phyloP scores from a whole-genome alignment of 768 basidiomycete genomes.

The Tephrocybe sp. region DNA sequence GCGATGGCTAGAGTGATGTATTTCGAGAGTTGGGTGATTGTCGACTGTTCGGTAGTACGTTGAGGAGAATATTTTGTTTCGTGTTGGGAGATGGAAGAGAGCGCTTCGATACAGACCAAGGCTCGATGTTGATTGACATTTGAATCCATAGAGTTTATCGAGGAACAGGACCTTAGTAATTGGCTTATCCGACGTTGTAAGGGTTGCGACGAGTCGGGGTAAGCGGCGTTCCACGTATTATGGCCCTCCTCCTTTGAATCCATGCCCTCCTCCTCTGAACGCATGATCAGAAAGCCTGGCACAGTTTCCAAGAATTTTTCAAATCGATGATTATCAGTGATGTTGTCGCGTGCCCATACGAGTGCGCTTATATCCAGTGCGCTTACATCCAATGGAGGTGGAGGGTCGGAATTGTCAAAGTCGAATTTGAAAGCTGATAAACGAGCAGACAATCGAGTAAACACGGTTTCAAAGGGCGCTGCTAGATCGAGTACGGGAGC shows the following conservation, averaged over 20 bases:
- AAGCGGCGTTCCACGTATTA: not conserved
- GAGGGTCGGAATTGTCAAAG: no score
- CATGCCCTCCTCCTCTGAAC: no score
- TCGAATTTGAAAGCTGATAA: not conserved
- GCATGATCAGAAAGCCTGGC: not conserved
- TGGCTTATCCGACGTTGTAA: not conserved
- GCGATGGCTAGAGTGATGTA: not conserved
- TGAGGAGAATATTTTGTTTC: not conserved
- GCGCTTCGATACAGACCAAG: not conserved
- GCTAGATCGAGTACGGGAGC: constrained; percentile 1
- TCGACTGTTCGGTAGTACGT: not conserved
- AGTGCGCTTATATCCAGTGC: not conserved
- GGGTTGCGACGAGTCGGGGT: not conserved
- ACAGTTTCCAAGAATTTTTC: not conserved
- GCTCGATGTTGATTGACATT: not conserved
- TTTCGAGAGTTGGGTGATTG: not conserved
- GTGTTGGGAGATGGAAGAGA: not conserved
- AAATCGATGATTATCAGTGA: not conserved
- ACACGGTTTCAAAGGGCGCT: constrained; percentile 3
- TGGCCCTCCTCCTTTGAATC: no score
- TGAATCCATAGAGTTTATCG: not conserved
- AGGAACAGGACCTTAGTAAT: not conserved
- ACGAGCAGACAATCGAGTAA: not conserved
- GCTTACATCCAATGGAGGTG: no score
- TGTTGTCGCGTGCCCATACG: not conserved